Base-by-base conservation (phyloP, 1,284 basidiomycete genomes). In the Coniferiporia sulphurascens region DNA sequence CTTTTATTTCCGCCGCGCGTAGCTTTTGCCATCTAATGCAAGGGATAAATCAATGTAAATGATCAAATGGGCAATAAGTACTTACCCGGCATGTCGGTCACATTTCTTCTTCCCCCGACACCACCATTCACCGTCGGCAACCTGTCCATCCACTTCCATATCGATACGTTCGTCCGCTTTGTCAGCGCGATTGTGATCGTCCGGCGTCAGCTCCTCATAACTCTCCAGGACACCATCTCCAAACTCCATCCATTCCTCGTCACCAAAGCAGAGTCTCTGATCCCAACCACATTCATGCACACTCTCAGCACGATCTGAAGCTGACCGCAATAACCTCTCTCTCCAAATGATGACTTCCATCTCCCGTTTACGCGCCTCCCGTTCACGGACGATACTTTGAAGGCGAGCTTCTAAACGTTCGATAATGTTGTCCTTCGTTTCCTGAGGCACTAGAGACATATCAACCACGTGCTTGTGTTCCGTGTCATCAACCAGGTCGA, bases 201-300 rank as follows among this genome's bases (percentile, higher is more conserved):
- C 61, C 34, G 69, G 62, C 3, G 67, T 69, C 5, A 59, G 62
- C 34, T 81, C 81, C 52, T 85, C 83, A 63, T 90, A 90, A 64
- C 81, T 87, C 68, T 87, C 85, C 65, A 87, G 66, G 32, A 86
- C 84, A 17, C 77, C 79, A 7, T 72, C 73, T 3, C 86, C 88
- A 66, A 80, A 86, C 56, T 85, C 85, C 22, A 73, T 77, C 75
- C 84, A 88, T 68, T 91, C 87, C 56, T 85, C 83, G 57, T 91
- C 87, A 27, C 85, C 86, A 69, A 87, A 85, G 62, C 87, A 88
- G n/a, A 94, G 74, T 32, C 91, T 78, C 65, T 85, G 84, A 70
- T 94, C 91, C 85, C 91, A 93, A 1, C 91, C 91, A 72, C 91
- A 94, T 63, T 83, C 80, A 9, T 79, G 80, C 19, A 82, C 69